phyloP scores from a whole-genome alignment of 176 grass and related monocot genomes.

The Musa acuminata region DNA sequence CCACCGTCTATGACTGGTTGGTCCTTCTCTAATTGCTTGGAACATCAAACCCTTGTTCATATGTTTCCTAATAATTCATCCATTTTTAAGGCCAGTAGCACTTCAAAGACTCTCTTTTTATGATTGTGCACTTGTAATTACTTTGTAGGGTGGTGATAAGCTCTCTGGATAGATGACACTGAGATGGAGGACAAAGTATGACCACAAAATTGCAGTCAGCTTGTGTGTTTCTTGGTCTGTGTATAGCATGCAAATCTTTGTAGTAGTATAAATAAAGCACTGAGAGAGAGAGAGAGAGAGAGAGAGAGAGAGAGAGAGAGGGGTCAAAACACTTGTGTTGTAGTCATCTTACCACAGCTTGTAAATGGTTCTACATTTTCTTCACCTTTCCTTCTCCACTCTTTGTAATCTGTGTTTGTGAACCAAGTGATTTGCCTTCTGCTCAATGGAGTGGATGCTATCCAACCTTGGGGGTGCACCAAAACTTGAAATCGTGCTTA shows the following conservation, averaged over 20 bases:
- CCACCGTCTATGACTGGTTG: slow-evolving; percentile 20
- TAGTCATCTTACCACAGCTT: background rate
- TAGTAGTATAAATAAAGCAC: background rate
- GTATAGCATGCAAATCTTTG: background rate
- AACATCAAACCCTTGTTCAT: background rate
- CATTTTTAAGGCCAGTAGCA: too few species aligned
- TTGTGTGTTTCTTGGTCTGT: background rate
- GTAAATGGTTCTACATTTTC: too few species aligned
- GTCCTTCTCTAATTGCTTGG: background rate
- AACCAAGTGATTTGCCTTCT: too few species aligned
- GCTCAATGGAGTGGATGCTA: too few species aligned
- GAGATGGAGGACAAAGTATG: background rate
- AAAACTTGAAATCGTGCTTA: too few species aligned
- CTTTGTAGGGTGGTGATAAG: slow-evolving; percentile 17
- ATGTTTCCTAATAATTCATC: background rate
- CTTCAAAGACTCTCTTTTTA: background rate
- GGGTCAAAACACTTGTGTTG: background rate
- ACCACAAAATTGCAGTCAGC: background rate
- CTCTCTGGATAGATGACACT: slow-evolving; percentile 16
- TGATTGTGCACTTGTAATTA: background rate
- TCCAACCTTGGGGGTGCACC: too few species aligned
- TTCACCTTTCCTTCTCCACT: too few species aligned
- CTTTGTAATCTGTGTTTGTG: too few species aligned
- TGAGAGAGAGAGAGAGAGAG: background rate
- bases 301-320: background rate